Conservation (phyloP, 805 yeast genomes). For the Kodamaea sagamina region DNA sequence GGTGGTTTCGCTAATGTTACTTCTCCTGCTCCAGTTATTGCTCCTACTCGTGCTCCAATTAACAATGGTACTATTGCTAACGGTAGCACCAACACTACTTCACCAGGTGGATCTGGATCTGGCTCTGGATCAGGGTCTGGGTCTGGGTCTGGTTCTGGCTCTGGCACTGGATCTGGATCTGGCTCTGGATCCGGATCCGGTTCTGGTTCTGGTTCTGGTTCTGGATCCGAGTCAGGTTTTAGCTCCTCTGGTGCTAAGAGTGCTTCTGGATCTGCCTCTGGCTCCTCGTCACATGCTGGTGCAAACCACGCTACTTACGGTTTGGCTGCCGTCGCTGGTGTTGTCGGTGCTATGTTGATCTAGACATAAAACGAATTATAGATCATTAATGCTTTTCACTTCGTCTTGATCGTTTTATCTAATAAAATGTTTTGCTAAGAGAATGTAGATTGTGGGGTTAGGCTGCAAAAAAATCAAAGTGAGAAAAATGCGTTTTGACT, state of each 20-base stretch:
- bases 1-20: conserved; percentile 8
- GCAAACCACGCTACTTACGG: conserved; percentile 16
- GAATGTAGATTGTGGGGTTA: no score
- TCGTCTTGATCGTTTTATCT: conserved; percentile 2
- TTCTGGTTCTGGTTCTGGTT: conserved; percentile 15
- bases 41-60: conserved; percentile 3
- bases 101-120: conserved; percentile 13
- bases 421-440: not conserved
- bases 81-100: conserved; percentile 13
- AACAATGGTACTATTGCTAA: not conserved
- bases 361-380: conserved; percentile 11
- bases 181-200: conserved; percentile 10
- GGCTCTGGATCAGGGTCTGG: conserved; percentile 10
- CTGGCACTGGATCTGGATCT: conserved; percentile 11
- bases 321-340: conserved; percentile 20
- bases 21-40: conserved; percentile 1
- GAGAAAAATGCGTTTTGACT: no score
- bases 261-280: conserved; percentile 11
- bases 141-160: conserved; percentile 15
- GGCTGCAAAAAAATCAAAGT: no score
- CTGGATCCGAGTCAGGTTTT: conserved; percentile 12
- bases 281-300: conserved; percentile 8
- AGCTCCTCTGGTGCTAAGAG: conserved; percentile 5
- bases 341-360: conserved; percentile 23
- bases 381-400: conserved; percentile 4